Evolutionary conservation across 305 asterid genomes (phyloP), one percentile per base, ranked within the genome.

Genomic region (Fraxinus angustifolia): DNA sequence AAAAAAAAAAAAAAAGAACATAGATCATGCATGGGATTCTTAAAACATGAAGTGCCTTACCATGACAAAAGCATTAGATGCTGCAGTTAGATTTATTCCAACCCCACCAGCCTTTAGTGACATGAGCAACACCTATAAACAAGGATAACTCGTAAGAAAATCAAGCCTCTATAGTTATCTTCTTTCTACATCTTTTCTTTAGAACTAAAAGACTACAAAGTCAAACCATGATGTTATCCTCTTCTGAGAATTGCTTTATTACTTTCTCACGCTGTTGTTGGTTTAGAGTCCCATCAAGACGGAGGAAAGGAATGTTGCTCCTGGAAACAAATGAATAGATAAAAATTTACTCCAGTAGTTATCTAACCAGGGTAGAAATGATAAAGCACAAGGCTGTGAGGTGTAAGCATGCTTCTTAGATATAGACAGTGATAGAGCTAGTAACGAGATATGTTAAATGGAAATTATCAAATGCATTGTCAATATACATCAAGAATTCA

Each of bases 81-180:
- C 99, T 75, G 97, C 97, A 7, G 99, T 96, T 74, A 96, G 92
- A 86, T 96, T 96, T 75, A 96, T 92, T 82, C 98, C 98, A 81
- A 96, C 99, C 72, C 99, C 99, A 81, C 99, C 99, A 75, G 98
- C 98, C 89, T 96, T 96, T 84, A 96, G 88, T 45, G 99, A 96
- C 98, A 96, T 94, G 76, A 96, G 93, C 84, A 96, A 80, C 81
- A 95, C 98, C 98, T 93, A 87, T 50, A 80, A 80, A 77, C 60
- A 76, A 77, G 28, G 36, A 68, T 23, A 60, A 38, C 56, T 48
- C 60, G 62, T 50, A 81, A 67, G 79, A 73, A n/a, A 31, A 38
- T 21, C 58, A 38, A 31, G 73, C 23, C 74, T 73, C 67, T 28
- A n/a, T 42, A 48, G 3, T 77, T 78, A 31, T 40, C 80, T 50